Percentiles rank a stretch among this genome's conserved stretches.
These are phyloP conservation scores for Orbilia ellipsospora DNA, from an alignment of 2,329 filamentous ascomycete species.

Conservation along the genomic window DNA sequence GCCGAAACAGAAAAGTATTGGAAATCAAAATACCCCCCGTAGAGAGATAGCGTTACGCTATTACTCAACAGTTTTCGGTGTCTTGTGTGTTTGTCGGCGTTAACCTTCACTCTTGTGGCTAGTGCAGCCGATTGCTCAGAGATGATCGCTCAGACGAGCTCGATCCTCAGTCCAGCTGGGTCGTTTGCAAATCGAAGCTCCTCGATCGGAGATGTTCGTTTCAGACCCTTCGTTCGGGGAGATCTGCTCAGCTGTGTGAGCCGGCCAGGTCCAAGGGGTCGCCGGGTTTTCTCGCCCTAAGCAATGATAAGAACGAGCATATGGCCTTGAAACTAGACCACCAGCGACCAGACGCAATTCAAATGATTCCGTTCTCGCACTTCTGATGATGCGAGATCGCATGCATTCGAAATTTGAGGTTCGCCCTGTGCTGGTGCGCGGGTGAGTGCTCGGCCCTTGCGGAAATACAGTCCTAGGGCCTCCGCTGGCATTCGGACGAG, in stretches of 20 bases:
- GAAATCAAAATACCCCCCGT: neutral
- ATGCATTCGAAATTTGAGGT: constrained; percentile 20
- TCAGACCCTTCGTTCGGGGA: neutral
- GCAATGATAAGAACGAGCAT: no score
- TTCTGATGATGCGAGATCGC: constrained; percentile 21
- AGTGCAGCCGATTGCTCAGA: neutral
- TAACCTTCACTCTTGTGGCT: constrained; percentile 29
- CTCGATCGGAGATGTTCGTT: constrained; percentile 37
- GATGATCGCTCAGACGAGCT: constrained; percentile 20
- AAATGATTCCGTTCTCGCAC: constrained; percentile 11
- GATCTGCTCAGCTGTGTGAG: neutral
- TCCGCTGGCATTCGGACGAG: neutral
- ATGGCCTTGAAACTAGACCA: no score
- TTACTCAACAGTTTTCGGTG: constrained; percentile 37
- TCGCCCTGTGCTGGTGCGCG: constrained; percentile 13
- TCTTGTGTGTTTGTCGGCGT: constrained; percentile 12
- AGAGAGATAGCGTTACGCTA: constrained; percentile 27
- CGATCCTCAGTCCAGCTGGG: constrained; percentile 5
- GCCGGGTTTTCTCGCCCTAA: neutral
- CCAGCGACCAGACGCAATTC: no score
- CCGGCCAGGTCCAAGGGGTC: neutral
- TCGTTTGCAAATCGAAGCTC: neutral
- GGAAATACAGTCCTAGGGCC: neutral
- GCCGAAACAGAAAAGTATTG: neutral
- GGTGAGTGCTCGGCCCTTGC: constrained; percentile 33